These are phyloP conservation scores for Carnegiea gigantea DNA, from an alignment of 179 eudicot genomes.

Conservation along the genomic window DNA sequence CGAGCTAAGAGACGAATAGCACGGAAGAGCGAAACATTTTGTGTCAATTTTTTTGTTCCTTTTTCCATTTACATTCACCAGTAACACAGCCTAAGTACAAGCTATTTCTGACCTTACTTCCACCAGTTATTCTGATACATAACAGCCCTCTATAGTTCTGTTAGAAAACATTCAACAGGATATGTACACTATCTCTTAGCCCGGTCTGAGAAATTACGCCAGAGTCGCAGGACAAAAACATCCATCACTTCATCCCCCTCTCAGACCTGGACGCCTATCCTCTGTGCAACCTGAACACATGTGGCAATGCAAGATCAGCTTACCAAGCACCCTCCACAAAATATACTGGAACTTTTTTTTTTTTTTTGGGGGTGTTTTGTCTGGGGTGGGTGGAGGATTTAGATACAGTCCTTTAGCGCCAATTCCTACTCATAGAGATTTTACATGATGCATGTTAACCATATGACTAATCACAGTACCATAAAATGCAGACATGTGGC, in stretches of 20 bases:
- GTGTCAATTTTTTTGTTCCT: no score
- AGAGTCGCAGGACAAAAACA: not conserved
- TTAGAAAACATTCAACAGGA: slow-evolving; percentile 10
- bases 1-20: no score
- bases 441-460: not conserved
- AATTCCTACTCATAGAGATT: no score
- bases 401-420: no score
- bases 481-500: no score
- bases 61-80: not conserved
- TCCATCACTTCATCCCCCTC: not conserved
- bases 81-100: not conserved
- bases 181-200: slow-evolving; percentile 11
- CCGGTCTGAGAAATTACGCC: not conserved
- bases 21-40: no score
- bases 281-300: slow-evolving; percentile 73
- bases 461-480: not conserved
- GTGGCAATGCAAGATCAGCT: slow-evolving; percentile 8
- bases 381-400: not conserved
- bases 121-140: not conserved
- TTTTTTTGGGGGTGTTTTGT: not conserved
- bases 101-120: not conserved
- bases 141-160: slow-evolving; percentile 13
- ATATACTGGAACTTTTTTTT: not conserved
- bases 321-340: not conserved
- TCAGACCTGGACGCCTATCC: slow-evolving; percentile 65